Conservation (phyloP, 768 basidiomycete species). For the Suillus fuscotomentosus region DNA sequence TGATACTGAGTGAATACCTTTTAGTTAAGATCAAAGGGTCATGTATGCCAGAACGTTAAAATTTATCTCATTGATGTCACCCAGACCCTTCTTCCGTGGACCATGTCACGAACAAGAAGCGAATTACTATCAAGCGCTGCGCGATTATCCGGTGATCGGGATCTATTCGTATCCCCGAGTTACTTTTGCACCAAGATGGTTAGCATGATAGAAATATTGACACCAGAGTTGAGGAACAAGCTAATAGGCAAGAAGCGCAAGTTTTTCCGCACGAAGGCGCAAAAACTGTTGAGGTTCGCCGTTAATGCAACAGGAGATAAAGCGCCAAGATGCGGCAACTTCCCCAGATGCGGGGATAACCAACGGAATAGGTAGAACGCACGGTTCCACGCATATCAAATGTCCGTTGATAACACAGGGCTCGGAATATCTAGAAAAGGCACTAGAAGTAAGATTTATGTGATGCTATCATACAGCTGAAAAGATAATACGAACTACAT, state of each 20-base stretch:
- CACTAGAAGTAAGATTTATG: not conserved
- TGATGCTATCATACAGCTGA: conserved; percentile 5
- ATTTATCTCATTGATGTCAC: not conserved
- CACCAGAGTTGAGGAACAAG: not conserved
- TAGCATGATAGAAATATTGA: not conserved
- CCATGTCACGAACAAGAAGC: not conserved
- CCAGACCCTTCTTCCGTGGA: not conserved
- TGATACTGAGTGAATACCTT: not conserved
- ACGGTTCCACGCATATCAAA: not conserved
- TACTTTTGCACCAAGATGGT: not conserved
- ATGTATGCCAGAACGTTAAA: not conserved
- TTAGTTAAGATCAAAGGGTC: not conserved
- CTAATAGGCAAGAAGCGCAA: no score
- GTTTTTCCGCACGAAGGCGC: not conserved
- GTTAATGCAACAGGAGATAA: not conserved
- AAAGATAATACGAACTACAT: conserved; percentile 6
- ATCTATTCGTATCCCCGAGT: not conserved
- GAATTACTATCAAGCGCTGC: not conserved
- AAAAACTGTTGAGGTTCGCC: not conserved
- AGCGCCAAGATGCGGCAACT: not conserved
- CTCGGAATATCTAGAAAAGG: not conserved
- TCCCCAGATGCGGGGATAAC: not conserved
- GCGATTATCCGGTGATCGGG: not conserved
- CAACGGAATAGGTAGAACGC: not conserved
- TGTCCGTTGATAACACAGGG: not conserved